These are phyloP conservation scores for Hyphodiscus hymeniophilus DNA, from an alignment of 495 filamentous ascomycete genomes.

Conservation along the genomic window DNA sequence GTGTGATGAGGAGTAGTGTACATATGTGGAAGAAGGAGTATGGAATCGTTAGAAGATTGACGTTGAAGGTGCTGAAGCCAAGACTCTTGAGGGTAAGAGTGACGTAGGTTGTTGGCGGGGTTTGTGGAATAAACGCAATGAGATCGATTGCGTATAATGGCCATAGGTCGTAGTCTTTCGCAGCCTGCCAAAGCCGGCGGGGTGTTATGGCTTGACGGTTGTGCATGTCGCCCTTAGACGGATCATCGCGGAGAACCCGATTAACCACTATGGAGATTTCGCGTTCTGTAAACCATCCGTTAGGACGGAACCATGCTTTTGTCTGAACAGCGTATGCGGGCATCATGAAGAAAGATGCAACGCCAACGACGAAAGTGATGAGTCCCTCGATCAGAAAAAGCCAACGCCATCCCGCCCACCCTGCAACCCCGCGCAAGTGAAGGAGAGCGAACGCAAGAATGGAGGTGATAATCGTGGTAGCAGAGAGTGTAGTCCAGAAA, in stretches of 20 bases:
- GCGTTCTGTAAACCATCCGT: conserved; percentile 63
- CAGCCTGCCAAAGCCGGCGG: conserved; percentile 46
- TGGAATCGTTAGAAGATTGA: conserved; percentile 63
- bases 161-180: conserved; percentile 67
- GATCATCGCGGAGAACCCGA: conserved; percentile 63
- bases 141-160: conserved; percentile 59
- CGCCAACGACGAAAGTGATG: conserved; percentile 53
- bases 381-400: conserved; percentile 52
- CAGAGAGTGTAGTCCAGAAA: conserved; percentile 64
- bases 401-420: conserved; percentile 76
- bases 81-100: conserved; percentile 50
- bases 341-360: conserved; percentile 62
- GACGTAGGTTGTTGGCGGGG: conserved; percentile 47
- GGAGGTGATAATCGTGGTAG: conserved; percentile 57
- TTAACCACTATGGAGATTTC: conserved; percentile 69
- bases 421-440: conserved; percentile 54
- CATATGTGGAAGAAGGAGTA: conserved; percentile 41
- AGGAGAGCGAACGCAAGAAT: conserved; percentile 67
- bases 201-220: conserved; percentile 54
- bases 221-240: conserved; percentile 51
- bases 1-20: conserved; percentile 42
- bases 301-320: conserved; percentile 54
- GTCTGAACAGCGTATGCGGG: conserved; percentile 69
- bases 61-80: conserved; percentile 58
- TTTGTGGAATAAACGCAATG: conserved; percentile 44